Conservation (phyloP, 305 asterid genomes). For the Andrographis paniculata region DNA sequence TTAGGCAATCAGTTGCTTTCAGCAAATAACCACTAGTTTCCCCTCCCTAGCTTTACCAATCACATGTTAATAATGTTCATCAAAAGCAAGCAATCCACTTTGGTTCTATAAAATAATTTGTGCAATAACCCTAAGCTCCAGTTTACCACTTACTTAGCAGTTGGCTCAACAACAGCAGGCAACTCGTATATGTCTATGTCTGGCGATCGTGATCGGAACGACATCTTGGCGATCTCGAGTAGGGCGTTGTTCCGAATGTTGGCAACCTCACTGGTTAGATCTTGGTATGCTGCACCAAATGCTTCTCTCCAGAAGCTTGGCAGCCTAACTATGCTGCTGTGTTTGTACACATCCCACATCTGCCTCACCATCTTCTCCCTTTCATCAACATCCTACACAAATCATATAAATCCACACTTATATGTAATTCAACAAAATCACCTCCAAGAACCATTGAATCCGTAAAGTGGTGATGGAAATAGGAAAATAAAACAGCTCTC, state of each 20-base stretch:
- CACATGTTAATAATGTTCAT: no score
- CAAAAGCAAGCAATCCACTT: neutral
- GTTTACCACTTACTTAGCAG: slow-evolving; percentile 18
- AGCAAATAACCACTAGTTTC: no score
- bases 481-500: no score
- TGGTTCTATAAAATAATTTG: neutral
- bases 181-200: slow-evolving; percentile 29
- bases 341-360: slow-evolving; percentile 85
- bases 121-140: neutral
- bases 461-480: no score
- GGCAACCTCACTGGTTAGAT: slow-evolving; percentile 56
- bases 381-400: slow-evolving; percentile 71
- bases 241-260: slow-evolving; percentile 49
- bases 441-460: no score
- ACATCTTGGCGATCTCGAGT: slow-evolving; percentile 87
- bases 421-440: no score
- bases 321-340: slow-evolving; percentile 39
- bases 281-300: slow-evolving; percentile 85
- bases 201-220: slow-evolving; percentile 45
- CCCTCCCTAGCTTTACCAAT: no score
- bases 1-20: no score
- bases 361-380: slow-evolving; percentile 77
- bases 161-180: slow-evolving; percentile 23
- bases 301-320: slow-evolving; percentile 88
- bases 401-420: no score